These are phyloP conservation scores for Salix purpurea DNA, from an alignment of 345 rosid species.

Conservation along the genomic window DNA sequence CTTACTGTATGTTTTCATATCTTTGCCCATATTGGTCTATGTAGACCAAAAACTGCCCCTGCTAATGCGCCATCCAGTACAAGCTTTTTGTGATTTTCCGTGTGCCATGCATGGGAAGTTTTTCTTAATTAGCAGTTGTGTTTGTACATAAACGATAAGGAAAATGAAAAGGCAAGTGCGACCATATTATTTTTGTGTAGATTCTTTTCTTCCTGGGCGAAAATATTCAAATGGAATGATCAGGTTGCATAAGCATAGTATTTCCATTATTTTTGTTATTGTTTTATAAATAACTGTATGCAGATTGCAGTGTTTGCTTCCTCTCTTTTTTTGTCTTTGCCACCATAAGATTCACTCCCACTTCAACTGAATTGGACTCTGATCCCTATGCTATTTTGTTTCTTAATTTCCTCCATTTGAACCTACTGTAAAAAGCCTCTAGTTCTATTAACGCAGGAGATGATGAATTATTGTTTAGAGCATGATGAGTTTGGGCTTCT, in stretches of 20 bases:
- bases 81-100: neutral
- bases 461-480: too few relatives aligned
- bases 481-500: too few relatives aligned
- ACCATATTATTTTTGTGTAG: neutral
- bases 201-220: neutral
- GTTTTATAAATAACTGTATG: neutral
- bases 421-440: neutral
- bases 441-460: too few relatives aligned
- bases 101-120: neutral
- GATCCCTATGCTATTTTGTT: neutral
- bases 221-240: neutral
- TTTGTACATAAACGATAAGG: neutral
- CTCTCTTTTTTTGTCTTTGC: neutral
- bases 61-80: neutral
- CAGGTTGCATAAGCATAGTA: neutral
- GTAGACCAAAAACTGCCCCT: too few relatives aligned
- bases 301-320: neutral
- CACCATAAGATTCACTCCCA: neutral
- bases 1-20: neutral
- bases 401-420: neutral
- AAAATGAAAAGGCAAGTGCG: neutral
- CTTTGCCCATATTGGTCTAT: too few relatives aligned
- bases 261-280: neutral
- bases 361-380: neutral
- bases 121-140: neutral